Percentiles rank a stretch among this genome's conserved stretches.
phyloP scores from a whole-genome alignment of 805 yeast genomes.

The Kazachstania kunashirensis region DNA sequence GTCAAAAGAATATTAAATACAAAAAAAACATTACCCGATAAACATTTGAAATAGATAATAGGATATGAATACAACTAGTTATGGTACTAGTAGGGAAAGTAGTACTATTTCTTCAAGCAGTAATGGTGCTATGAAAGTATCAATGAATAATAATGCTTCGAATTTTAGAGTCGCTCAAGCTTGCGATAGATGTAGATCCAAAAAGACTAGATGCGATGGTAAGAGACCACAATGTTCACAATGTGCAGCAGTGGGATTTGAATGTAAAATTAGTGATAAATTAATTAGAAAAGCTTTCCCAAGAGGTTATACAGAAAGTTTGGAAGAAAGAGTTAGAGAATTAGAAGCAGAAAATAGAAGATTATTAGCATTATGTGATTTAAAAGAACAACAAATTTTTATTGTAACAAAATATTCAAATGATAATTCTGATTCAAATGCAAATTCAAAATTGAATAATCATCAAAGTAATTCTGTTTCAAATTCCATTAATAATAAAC shows the following conservation, averaged over 20 bases:
- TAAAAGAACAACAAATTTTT: conserved; percentile 23
- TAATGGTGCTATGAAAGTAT: no score
- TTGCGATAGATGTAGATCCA: conserved; percentile 73
- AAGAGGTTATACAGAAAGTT: conserved; percentile 81
- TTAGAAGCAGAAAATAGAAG: conserved; percentile 72
- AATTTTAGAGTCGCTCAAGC: conserved; percentile 78
- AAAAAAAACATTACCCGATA: no score
- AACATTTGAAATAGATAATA: no score
- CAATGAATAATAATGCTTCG: conserved; percentile 6
- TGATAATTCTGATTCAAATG: background rate
- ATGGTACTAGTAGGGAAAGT: no score
- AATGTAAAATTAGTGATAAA: conserved; percentile 80
- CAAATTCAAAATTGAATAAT: background rate
- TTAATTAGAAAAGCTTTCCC: conserved; percentile 83
- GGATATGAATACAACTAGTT: no score
- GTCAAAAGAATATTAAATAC: no score
- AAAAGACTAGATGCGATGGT: conserved; percentile 72
- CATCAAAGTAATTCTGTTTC: background rate
- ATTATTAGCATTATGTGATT: conserved; percentile 38
- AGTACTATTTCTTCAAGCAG: no score
- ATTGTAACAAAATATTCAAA: conserved; percentile 2
- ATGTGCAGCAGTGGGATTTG: conserved; percentile 76
- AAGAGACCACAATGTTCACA: conserved; percentile 62
- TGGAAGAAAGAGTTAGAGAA: conserved; percentile 82
- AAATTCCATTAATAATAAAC: background rate